Conservation (phyloP, 768 basidiomycete species). For the Tylopilus rubrobrunneus region DNA sequence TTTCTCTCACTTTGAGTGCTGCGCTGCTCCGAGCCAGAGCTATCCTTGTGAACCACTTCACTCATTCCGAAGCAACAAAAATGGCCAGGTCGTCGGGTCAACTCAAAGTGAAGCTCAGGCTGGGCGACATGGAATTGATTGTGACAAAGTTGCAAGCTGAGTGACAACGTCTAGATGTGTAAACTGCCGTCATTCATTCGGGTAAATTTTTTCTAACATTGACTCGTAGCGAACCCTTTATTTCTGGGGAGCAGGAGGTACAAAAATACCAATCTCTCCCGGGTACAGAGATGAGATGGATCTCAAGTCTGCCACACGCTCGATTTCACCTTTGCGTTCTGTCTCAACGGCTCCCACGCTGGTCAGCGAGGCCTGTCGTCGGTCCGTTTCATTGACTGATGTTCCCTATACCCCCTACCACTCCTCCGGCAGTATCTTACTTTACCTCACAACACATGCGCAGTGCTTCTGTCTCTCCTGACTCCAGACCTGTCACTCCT, state of each 20-base stretch:
- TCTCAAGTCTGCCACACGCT: constrained; percentile 27
- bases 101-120: constrained; percentile 60
- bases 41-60: constrained; percentile 77
- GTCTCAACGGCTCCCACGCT: constrained; percentile 25
- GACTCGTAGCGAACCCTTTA: constrained; percentile 51
- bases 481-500: constrained; percentile 32
- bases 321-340: constrained; percentile 23
- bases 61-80: constrained; percentile 75
- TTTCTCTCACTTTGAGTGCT: constrained; percentile 65
- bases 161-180: too few species aligned
- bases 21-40: constrained; percentile 77
- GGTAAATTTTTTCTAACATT: constrained; percentile 12
- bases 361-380: constrained; percentile 25
- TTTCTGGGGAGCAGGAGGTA: constrained; percentile 61
- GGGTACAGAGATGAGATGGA: constrained; percentile 56
- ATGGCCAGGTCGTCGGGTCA: constrained; percentile 51
- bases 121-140: constrained; percentile 60
- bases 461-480: constrained; percentile 47
- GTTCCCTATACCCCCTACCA: constrained; percentile 42
- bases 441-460: constrained; percentile 52
- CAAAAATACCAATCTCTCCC: constrained; percentile 68
- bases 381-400: constrained; percentile 30
- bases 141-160: constrained; percentile 64
- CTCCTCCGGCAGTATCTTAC: constrained; percentile 47
- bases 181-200: constrained; percentile 29